phyloP scores from a whole-genome alignment of 2,329 filamentous ascomycete species.

The Colletotrichum tanaceti region DNA sequence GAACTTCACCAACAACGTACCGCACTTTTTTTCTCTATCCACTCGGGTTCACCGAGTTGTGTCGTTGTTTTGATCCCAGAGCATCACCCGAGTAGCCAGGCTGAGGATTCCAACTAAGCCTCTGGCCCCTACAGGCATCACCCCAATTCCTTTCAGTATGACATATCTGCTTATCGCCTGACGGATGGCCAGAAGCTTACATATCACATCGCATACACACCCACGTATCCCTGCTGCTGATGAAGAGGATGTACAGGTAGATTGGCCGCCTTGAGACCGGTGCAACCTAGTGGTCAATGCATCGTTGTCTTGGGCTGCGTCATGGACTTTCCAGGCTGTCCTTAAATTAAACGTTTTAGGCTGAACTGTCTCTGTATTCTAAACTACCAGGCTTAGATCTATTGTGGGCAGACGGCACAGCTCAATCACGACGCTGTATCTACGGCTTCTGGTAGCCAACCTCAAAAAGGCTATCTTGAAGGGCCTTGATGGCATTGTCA shows the following conservation, averaged over 20 bases:
- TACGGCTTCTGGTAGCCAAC: slow-evolving; percentile 71
- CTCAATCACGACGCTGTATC: background rate
- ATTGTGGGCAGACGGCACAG: background rate
- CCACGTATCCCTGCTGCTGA: slow-evolving; percentile 1
- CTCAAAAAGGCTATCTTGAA: slow-evolving; percentile 80
- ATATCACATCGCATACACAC: background rate
- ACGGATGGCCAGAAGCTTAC: slow-evolving; percentile 7
- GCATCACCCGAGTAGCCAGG: too few species aligned
- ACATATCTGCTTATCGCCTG: background rate
- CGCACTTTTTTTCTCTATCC: too few species aligned
- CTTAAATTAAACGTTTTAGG: background rate
- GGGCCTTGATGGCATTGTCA: slow-evolving; percentile 81
- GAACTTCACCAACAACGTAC: too few species aligned
- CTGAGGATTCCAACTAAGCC: background rate
- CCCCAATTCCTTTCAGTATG: background rate
- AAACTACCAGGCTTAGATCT: background rate
- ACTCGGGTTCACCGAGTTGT: too few species aligned
- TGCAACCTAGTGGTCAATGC: background rate
- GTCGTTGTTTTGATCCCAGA: too few species aligned
- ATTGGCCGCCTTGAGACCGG: background rate
- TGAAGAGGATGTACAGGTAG: background rate
- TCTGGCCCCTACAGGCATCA: background rate
- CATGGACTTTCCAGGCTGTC: background rate
- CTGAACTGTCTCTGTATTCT: background rate
- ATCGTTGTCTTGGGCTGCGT: background rate